Evolutionary conservation across 2,329 filamentous ascomycete genomes (phyloP).

Genomic region (Ceratocystis huliohia): DNA sequence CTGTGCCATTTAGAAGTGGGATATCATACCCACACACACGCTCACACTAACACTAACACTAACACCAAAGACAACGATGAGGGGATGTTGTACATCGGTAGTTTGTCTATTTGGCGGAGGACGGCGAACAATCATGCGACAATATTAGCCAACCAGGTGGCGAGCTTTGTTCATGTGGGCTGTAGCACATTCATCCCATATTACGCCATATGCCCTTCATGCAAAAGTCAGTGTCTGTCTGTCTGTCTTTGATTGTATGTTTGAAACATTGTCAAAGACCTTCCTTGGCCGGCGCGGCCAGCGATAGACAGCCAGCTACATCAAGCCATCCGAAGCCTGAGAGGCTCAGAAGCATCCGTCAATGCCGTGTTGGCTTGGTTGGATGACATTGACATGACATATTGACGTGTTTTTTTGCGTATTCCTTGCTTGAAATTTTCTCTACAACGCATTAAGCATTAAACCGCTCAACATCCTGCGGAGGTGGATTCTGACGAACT

Average conservation of each 20-base stretch:
- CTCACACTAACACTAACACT: neutral
- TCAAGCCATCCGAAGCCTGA: neutral
- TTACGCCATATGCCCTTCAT: neutral
- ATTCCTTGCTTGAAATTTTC: neutral
- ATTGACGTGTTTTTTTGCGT: neutral
- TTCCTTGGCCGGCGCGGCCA: neutral
- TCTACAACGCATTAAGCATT: neutral
- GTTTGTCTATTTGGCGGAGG: neutral
- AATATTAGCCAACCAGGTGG: neutral
- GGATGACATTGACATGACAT: neutral
- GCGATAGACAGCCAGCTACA: neutral
- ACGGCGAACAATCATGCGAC: neutral
- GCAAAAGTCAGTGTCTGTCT: neutral
- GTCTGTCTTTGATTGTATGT: neutral
- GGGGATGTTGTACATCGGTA: neutral
- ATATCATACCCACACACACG: neutral
- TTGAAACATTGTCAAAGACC: conserved; percentile 3
- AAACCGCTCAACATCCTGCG: neutral
- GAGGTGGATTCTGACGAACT: neutral
- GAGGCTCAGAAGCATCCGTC: neutral
- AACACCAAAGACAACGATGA: neutral
- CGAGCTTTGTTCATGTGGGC: neutral
- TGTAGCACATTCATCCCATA: neutral
- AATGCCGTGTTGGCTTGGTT: neutral
- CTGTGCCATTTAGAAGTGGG: neutral